Conservation (phyloP, 2,329 filamentous ascomycete genomes). For the Chalara sp. region DNA sequence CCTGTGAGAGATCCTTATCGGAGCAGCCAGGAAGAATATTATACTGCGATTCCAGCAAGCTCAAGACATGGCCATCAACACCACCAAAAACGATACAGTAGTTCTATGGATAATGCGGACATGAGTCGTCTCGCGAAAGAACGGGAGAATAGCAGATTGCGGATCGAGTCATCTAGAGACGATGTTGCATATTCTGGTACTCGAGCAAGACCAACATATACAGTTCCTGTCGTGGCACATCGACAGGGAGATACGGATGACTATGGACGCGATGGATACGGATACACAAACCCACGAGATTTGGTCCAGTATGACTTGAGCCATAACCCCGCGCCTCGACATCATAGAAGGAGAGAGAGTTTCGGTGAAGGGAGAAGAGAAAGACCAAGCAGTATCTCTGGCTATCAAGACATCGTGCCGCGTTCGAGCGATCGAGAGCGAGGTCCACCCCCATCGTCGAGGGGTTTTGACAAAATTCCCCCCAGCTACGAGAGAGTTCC, state of each 20-base stretch:
- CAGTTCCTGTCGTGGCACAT: slow-evolving; percentile 11
- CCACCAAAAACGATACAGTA: slow-evolving; percentile 37
- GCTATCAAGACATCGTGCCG: slow-evolving; percentile 22
- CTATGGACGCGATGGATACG: slow-evolving; percentile 53
- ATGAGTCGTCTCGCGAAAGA: slow-evolving; percentile 17
- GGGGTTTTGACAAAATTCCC: slow-evolving; percentile 65
- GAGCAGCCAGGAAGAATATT: slow-evolving; percentile 46
- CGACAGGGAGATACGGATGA: slow-evolving; percentile 40
- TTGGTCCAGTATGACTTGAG: slow-evolving; percentile 56
- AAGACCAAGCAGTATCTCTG: slow-evolving; percentile 22
- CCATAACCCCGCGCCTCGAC: slow-evolving; percentile 33
- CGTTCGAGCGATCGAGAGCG: slow-evolving; percentile 33
- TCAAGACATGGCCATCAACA: slow-evolving; percentile 38
- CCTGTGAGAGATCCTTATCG: slow-evolving; percentile 43
- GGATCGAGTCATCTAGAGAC: slow-evolving; percentile 10
- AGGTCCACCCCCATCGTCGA: slow-evolving; percentile 59
- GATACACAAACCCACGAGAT: slow-evolving; percentile 58
- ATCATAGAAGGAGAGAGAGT: slow-evolving; percentile 44
- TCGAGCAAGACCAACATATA: slow-evolving; percentile 16
- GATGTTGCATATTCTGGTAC: slow-evolving; percentile 15
- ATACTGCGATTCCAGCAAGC: slow-evolving; percentile 47
- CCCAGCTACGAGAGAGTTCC: slow-evolving; percentile 21
- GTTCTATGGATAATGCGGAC: slow-evolving; percentile 45
- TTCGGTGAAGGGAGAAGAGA: slow-evolving; percentile 37
- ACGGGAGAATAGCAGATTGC: slow-evolving; percentile 14